Evolutionary conservation across 2,329 filamentous ascomycete species (phyloP).

Genomic region (Pseudocercospora macadamiae): DNA sequence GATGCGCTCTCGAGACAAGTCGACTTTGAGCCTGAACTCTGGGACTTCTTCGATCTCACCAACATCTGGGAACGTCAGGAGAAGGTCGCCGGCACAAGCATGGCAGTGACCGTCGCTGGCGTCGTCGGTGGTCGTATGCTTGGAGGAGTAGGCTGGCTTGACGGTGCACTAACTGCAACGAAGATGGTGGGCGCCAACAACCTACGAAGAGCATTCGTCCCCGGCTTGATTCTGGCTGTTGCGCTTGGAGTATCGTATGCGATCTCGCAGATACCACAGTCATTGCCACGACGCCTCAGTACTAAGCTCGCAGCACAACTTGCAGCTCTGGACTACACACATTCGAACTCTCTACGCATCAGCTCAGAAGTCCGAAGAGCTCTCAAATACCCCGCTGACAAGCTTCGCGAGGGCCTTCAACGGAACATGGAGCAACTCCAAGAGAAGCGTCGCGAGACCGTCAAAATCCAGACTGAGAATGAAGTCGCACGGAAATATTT

Average conservation of each 20-base stretch:
- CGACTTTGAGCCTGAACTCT: slow-evolving; percentile 82
- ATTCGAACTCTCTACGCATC: slow-evolving; percentile 83
- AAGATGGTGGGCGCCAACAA: slow-evolving; percentile 81
- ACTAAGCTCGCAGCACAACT: slow-evolving; percentile 83
- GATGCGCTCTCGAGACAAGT: slow-evolving; percentile 83
- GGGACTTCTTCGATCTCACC: slow-evolving; percentile 89
- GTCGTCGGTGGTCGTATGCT: slow-evolving; percentile 81
- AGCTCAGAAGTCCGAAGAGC: slow-evolving; percentile 84
- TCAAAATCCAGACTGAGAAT: slow-evolving; percentile 79
- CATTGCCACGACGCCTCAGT: slow-evolving; percentile 81
- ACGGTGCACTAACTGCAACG: slow-evolving; percentile 80
- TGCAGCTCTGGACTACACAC: slow-evolving; percentile 84
- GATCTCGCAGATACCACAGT: slow-evolving; percentile 82
- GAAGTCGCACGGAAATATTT: slow-evolving; percentile 91
- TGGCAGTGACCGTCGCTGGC: slow-evolving; percentile 89
- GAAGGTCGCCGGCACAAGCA: slow-evolving; percentile 89
- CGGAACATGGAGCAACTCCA: slow-evolving; percentile 80
- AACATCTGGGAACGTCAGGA: slow-evolving; percentile 86
- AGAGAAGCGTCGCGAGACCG: slow-evolving; percentile 78
- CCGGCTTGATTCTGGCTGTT: slow-evolving; percentile 74
- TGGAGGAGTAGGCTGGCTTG: slow-evolving; percentile 84
- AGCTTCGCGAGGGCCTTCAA: slow-evolving; percentile 80
- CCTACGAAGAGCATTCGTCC: slow-evolving; percentile 76
- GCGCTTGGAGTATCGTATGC: slow-evolving; percentile 77
- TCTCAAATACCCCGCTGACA: slow-evolving; percentile 82